Base-by-base conservation (phyloP, 2,329 filamentous ascomycete genomes). In the Cryphonectria nitschkei region DNA sequence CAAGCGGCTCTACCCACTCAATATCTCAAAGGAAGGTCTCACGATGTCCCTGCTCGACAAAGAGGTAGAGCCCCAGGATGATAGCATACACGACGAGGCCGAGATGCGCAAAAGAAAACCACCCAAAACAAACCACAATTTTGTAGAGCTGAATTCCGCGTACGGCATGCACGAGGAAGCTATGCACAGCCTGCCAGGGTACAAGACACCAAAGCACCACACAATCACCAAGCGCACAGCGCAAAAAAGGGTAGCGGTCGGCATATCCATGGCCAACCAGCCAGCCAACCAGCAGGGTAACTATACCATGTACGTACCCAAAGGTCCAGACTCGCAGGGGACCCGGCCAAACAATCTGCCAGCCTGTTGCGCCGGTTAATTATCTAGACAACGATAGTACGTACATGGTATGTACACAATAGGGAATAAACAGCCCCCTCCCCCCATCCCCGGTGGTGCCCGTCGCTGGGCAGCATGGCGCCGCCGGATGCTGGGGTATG, bases 271-370 rank as follows among this genome's bases (percentile, higher is more conserved):
- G 8, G 37, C 11, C 37, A 39, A 13, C 1, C 34, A 16, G 56
- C 56, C 56, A 61, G 29, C 14, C 8, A n/a, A 16, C 43, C 16
- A 46, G 43, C 43, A 4, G 7, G 3, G 22, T n/a, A 13, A 11
- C 37, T 39, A 39, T 39, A 11, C 37, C 11, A 39, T 39, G 37
- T 50, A 50, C 22, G 22, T 50, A 50, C 6, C 58, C 34, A 39
- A 19, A 39, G 34, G 19, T n/a, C 58, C 58, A 34, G 58, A n/a
- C 19, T 61, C 58, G 58, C 58, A 61, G 58, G 34, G 58, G 46
- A 50, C 22, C 26, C 54, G 26, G 58, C 34, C 58, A 39, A 14
- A 61, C 16, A 32, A 22, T 39, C 11, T 26, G 58, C 32, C 54
- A 58, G 29, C 26, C 54, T 32, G 54, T 43, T 11, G 46, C 46